Base-by-base conservation (phyloP, 176 grass and related monocot genomes). In the Zoysia japonica region DNA sequence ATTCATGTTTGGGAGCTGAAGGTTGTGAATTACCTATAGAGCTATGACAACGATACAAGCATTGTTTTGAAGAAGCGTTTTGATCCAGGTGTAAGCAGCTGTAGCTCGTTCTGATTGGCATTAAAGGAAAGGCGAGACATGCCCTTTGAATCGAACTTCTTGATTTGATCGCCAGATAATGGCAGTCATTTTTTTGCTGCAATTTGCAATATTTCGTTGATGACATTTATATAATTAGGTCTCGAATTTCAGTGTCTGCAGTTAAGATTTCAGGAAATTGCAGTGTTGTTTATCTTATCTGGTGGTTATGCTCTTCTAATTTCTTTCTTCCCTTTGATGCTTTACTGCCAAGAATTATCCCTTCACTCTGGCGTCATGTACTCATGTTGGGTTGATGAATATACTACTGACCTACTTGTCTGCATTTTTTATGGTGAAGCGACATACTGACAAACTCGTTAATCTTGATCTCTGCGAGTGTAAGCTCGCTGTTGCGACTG, bases 1-100 rank as follows among this genome's bases (percentile, higher is more conserved):
- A 16, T 85, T 50, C 46, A 2, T 74, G 78, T 78, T 68, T 71
- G 87, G 68, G 68, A 77, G 78, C 51, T 47, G 59, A 68, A 78
- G 67, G 52, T 19, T 82, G 87, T 85, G 87, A 85, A 82, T 89
- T 28, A 89, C 73, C 64, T 75, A 88, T 88, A 85, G 83, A 82
- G 73, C 69, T 52, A 51, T 67, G 60, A 54, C 61, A 3, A 72
- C 5, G n/a, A 42, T 65, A 16, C 51, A 76, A 80, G 7, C 65
- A 85, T 78, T 82, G 28, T 88, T 84, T 77, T 64, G 72, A 68
- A 82, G 53, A 47, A 62, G 61, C 51, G 3, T 82, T 82, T 68
- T 77, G 72, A 16, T 71, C 38, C 73, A 28, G 28, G 28, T 67
- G 36, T 61, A 57, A 77, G 65, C 48, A 20, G 41, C 11, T 19